Conservation (phyloP, 192 early-diverging fungal species). For the Entomortierella lignicola region DNA sequence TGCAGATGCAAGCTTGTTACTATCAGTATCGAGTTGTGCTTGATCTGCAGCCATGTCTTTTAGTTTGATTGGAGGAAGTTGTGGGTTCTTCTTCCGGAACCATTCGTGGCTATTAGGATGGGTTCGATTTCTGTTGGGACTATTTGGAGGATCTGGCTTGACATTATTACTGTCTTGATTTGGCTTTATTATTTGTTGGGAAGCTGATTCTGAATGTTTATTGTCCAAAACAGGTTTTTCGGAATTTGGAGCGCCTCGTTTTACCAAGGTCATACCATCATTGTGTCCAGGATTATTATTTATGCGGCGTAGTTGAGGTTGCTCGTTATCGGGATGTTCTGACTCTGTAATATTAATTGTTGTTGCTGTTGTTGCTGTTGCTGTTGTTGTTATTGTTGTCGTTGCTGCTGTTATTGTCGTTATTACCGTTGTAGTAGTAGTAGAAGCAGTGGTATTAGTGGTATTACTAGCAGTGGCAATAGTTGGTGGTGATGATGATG, state of each 20-base stretch:
- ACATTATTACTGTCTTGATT: not conserved
- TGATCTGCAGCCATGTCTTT: not conserved
- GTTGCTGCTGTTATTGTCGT: no score
- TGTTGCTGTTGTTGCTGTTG: no score
- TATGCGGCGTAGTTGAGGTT: not conserved
- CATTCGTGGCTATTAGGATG: slow-evolving; percentile 7
- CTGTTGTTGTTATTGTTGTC: no score
- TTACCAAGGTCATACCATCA: not conserved
- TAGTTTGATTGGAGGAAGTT: slow-evolving; percentile 20
- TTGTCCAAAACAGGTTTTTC: not conserved
- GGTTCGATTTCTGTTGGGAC: not conserved
- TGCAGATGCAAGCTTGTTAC: not conserved
- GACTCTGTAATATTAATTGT: no score
- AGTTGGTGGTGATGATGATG: not conserved
- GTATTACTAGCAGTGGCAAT: no score
- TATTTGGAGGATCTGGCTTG: not conserved
- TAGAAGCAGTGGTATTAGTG: no score
- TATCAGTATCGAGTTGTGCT: not conserved
- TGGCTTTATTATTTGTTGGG: not conserved
- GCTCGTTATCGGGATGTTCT: no score
- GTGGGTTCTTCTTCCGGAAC: slow-evolving; percentile 22
- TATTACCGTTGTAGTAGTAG: no score
- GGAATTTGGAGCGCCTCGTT: not conserved
- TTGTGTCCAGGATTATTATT: not conserved
- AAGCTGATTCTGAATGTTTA: not conserved